phyloP scores from a whole-genome alignment of 2,329 filamentous ascomycete genomes.

The Delphinella strobiligena region DNA sequence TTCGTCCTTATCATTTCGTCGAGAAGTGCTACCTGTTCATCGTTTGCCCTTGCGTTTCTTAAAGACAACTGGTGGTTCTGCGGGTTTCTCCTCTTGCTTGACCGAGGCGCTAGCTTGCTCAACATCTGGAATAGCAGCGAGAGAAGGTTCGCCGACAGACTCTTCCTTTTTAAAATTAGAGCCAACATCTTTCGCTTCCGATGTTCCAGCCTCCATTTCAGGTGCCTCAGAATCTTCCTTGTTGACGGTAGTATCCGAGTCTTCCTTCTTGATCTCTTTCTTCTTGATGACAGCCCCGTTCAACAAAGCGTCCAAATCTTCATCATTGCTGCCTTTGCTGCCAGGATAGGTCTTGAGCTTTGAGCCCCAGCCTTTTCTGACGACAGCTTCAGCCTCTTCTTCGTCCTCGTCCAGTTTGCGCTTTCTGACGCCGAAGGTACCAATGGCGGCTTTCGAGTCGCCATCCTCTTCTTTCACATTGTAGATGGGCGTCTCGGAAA shows the following conservation, averaged over 20 bases:
- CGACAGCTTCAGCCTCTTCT: slow-evolving; percentile 44
- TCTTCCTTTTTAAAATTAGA: slow-evolving; percentile 12
- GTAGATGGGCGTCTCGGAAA: slow-evolving; percentile 36
- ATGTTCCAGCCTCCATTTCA: slow-evolving; percentile 9
- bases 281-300: slow-evolving; percentile 20
- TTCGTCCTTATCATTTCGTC: background rate
- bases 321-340: slow-evolving; percentile 31
- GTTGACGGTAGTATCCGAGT: slow-evolving; percentile 17
- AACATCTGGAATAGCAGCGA: background rate
- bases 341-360: slow-evolving; percentile 34
- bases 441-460: slow-evolving; percentile 32
- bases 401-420: slow-evolving; percentile 48
- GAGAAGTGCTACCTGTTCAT: slow-evolving; percentile 12
- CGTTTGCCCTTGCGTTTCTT: slow-evolving; percentile 57
- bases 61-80: slow-evolving; percentile 51
- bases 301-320: slow-evolving; percentile 51
- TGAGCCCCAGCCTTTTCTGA: slow-evolving; percentile 31
- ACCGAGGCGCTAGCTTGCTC: slow-evolving; percentile 2
- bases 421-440: slow-evolving; percentile 50
- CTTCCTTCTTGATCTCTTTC: slow-evolving; percentile 20
- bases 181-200: slow-evolving; percentile 4
- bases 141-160: slow-evolving; percentile 2
- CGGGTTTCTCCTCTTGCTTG: slow-evolving; percentile 12
- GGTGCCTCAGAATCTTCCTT: slow-evolving; percentile 20
- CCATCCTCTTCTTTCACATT: slow-evolving; percentile 23